Evolutionary conservation across 495 filamentous ascomycete genomes (phyloP).

Genomic region (Darksidea phi): DNA sequence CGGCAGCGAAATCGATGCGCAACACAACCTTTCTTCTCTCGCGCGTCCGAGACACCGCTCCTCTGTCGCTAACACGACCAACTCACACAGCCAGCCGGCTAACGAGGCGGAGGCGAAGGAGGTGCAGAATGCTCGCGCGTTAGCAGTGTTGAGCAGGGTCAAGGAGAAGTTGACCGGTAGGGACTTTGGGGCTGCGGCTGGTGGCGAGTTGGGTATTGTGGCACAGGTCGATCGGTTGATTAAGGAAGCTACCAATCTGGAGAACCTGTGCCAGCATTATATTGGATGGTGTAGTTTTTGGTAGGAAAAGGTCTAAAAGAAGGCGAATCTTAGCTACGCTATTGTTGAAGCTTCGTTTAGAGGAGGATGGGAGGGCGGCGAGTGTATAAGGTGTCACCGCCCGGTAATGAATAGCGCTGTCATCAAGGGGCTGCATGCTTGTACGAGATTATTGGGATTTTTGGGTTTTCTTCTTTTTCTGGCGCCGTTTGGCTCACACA

Average conservation of each 20-base stretch:
- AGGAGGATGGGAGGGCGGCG: too few species aligned
- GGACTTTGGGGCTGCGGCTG: slow-evolving; percentile 57
- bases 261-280: slow-evolving; percentile 98
- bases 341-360: too few species aligned
- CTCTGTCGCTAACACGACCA: slow-evolving; percentile 10
- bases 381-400: too few species aligned
- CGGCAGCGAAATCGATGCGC: slow-evolving; percentile 39
- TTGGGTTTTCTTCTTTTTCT: too few species aligned
- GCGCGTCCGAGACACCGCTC: slow-evolving; percentile 36
- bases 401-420: too few species aligned
- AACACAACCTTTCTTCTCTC: slow-evolving; percentile 16
- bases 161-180: slow-evolving; percentile 86
- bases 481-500: too few species aligned
- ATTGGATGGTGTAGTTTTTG: slow-evolving; percentile 97
- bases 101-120: slow-evolving; percentile 58
- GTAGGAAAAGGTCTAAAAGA: slow-evolving; percentile 46
- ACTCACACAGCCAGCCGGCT: slow-evolving; percentile 8
- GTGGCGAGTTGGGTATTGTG: slow-evolving; percentile 80
- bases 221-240: slow-evolving; percentile 92
- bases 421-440: too few species aligned
- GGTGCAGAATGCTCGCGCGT: slow-evolving; percentile 85
- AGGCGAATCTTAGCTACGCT: too few species aligned
- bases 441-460: too few species aligned
- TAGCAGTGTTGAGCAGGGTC: slow-evolving; percentile 88
- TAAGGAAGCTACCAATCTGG: slow-evolving; percentile 89